Conservation (phyloP, 805 yeast species). For the Clavispora vitiphila region DNA sequence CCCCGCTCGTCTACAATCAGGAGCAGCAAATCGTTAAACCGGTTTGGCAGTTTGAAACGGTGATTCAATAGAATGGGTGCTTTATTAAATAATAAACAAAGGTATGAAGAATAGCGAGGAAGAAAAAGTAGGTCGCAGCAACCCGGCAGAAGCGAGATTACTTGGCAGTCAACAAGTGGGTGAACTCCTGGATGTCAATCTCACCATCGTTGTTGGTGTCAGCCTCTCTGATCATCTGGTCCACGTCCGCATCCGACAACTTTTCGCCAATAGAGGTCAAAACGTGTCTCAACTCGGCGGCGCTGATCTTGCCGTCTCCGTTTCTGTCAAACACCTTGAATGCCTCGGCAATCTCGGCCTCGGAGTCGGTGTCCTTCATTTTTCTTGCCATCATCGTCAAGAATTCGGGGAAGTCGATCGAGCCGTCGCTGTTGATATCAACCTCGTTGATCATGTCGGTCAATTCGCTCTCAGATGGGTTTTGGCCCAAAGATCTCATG, state of each 20-base stretch:
- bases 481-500: conserved; percentile 98
- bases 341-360: conserved; percentile 95
- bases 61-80: not conserved
- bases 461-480: conserved; percentile 93
- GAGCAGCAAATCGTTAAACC: conserved; percentile 7
- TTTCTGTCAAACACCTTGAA: conserved; percentile 95
- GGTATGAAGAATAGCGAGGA: not conserved
- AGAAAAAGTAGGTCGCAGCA: not conserved
- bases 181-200: conserved; percentile 94
- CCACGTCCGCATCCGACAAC: conserved; percentile 93
- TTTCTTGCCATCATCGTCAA: conserved; percentile 48
- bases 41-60: conserved; percentile 1
- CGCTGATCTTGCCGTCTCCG: conserved; percentile 95
- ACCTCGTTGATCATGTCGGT: conserved; percentile 97
- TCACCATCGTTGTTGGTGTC: conserved; percentile 95
- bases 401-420: conserved; percentile 45
- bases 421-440: conserved; percentile 90
- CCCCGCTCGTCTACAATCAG: conserved; percentile 14
- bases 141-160: conserved; percentile 19
- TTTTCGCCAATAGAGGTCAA: conserved; percentile 97
- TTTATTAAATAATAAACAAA: not conserved
- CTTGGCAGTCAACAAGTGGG: conserved; percentile 78
- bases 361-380: conserved; percentile 94
- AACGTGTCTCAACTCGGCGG: conserved; percentile 94
- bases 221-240: conserved; percentile 95